A percentile compares a stretch with the other conserved stretches of the same genome.
Conservation (phyloP, 2,329 filamentous ascomycete genomes). For the Talaromyces atroroseus region DNA sequence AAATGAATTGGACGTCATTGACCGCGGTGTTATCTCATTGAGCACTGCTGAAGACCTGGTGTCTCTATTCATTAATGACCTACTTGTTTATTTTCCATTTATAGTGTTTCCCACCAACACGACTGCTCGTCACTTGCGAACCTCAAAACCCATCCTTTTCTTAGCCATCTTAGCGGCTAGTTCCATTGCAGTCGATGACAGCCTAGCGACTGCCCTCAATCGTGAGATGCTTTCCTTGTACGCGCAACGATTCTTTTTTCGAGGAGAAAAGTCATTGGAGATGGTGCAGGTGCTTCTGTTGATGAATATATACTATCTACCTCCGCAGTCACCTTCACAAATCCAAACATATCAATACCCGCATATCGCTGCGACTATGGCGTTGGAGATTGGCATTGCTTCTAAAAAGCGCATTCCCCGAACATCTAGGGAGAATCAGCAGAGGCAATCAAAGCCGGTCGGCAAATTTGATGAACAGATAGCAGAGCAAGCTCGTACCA, state of each 20-base stretch:
- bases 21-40: conserved; percentile 28
- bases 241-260: conserved; percentile 44
- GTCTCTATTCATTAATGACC: conserved; percentile 27
- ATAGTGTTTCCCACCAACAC: conserved; percentile 25
- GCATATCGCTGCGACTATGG: conserved; percentile 50
- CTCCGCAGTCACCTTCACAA: conserved; percentile 43
- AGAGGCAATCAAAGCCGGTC: conserved; percentile 8
- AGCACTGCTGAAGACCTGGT: conserved; percentile 28
- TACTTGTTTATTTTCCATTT: conserved; percentile 26
- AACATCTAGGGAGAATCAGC: conserved; percentile 15
- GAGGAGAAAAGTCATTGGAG: conserved; percentile 48
- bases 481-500: conserved; percentile 30
- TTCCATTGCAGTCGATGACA: conserved; percentile 49
- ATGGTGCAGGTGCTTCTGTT: conserved; percentile 47
- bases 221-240: conserved; percentile 46
- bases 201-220: conserved; percentile 41
- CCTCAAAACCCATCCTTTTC: conserved; percentile 59
- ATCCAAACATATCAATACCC: conserved; percentile 50
- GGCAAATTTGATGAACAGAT: conserved; percentile 24
- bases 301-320: conserved; percentile 47
- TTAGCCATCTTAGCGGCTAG: conserved; percentile 65
- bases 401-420: conserved; percentile 25
- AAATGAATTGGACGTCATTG: conserved; percentile 24
- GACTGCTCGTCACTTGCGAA: conserved; percentile 27
- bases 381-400: conserved; percentile 39